Evolutionary conservation across 2,329 filamentous ascomycete species (phyloP), one percentile per base, ranked within the genome.

Genomic region (Fusarium torreyae): DNA sequence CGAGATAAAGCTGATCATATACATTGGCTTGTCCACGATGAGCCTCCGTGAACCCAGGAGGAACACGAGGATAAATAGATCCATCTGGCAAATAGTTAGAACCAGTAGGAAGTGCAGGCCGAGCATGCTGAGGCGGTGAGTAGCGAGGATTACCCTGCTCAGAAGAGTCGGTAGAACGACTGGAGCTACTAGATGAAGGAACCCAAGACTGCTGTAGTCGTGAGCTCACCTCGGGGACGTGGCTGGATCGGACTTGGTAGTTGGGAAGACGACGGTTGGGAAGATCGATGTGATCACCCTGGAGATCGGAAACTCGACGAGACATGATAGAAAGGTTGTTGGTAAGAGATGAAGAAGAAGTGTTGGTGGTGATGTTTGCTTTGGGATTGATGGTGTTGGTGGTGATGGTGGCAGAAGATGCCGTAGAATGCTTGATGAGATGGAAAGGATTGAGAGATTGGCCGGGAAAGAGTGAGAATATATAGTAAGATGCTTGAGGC

Each of bases 31-130:
- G 38, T 13, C 58, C 53, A 14, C 58, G 58, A n/a, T 62, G 36
- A 18, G 39, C 52, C 20, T 63, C 53, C 4, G 33, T 52, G 20
- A 63, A 52, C 2, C 59, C 53, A 28, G 59, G 59, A 26, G 53
- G 46, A n/a, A 46, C 24, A 22, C 28, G 45, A 18, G 45, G 38
- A n/a, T 15, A 55, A 18, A 55, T 18, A 13, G 24, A 33, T 6
- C 38, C 49, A 17, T 52, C 38, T 10, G 36, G n/a, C 39, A 42
- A 22, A 11, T 42, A 42, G 11, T 22, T 13, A 42, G 14, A n/a
- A 7, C 34, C 46, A 50, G 20, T 13, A 13, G 9, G 33, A 50
- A 18, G 33, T 7, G 18, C n/a, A 14, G 17, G 46, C 2, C 9
- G 20, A 39, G 34, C 4, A 9, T 20, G 15, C 15, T 14, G 34